Conservation (phyloP, 2,329 filamentous ascomycete genomes). For the Paraphoma sp. region DNA sequence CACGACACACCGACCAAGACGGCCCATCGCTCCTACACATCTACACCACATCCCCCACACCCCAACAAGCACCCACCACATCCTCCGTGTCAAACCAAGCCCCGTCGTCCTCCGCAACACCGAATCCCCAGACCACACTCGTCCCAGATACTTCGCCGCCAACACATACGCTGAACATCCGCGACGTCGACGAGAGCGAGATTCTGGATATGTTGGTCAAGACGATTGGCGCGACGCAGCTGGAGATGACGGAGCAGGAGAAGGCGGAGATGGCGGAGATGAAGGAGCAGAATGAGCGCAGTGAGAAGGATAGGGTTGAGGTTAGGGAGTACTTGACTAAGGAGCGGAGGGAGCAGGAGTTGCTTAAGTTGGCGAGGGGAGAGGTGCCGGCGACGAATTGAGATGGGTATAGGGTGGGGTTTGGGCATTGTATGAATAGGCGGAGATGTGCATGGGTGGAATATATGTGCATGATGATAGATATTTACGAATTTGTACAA, state of each 20-base stretch:
- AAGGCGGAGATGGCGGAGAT: slow-evolving; percentile 63
- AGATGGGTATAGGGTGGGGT: not conserved
- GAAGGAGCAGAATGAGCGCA: slow-evolving; percentile 60
- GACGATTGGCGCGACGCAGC: slow-evolving; percentile 65
- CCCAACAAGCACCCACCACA: slow-evolving; percentile 8
- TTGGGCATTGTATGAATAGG: not conserved
- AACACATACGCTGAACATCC: slow-evolving; percentile 62
- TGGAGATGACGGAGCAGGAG: slow-evolving; percentile 68
- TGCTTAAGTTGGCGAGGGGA: slow-evolving; percentile 62
- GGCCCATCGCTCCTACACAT: slow-evolving; percentile 41
- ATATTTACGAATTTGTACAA: slow-evolving; percentile 8
- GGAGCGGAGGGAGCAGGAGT: slow-evolving; percentile 67
- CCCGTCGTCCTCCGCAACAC: slow-evolving; percentile 23
- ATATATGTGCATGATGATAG: not conserved
- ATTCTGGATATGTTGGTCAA: slow-evolving; percentile 70
- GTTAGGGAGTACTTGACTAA: slow-evolving; percentile 61
- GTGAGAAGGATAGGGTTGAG: slow-evolving; percentile 62
- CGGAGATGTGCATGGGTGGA: not conserved
- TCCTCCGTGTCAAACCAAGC: slow-evolving; percentile 17
- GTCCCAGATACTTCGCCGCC: slow-evolving; percentile 45
- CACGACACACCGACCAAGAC: slow-evolving; percentile 63
- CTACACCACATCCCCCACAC: slow-evolving; percentile 28
- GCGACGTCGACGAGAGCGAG: slow-evolving; percentile 63
- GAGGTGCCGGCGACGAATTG: slow-evolving; percentile 10
- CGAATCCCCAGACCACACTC: slow-evolving; percentile 30